Evolutionary conservation across 306 rosid genomes (phyloP), one percentile per base, ranked within the genome.

Genomic region (Alnus glutinosa): DNA sequence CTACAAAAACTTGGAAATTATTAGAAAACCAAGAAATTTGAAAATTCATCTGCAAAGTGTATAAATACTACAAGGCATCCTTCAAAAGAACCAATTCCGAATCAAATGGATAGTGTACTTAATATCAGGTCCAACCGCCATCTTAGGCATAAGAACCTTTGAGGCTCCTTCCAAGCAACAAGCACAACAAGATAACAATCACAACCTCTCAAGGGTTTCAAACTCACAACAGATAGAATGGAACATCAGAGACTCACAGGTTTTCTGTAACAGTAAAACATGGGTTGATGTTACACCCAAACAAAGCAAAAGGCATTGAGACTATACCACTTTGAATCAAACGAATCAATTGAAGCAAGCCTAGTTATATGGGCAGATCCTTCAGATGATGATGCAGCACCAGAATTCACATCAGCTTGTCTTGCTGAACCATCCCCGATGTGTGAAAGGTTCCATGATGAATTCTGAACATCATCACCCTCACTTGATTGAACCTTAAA

Each of bases 331-430:
- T 91, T 96, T 62, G 99, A 96, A 87, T 96, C 99, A 30, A 96
- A 96, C 75, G 99, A 96, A 83, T 96, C 99, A 32, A 96, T 96
- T 48, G 99, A 96, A 75, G 99, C 99, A n/a, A 96, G 96, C 81
- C 98, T 89, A 72, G 96, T 90, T 66, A 93, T 74, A 73, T 86
- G 88, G 61, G 83, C 81, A 73, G 87, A 75, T 77, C 90, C 88
- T 3, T 96, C 97, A 0, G 92, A 84, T 73, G 96, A 84, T 34
- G 97, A 88, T 72, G 95, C 39, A 72, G 95, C 86, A 72, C 86
- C 84, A 67, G 66, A 9, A 66, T 72, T 82, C 16, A 83, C 96
- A 75, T 93, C 96, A 82, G 75, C 85, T 54, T 81, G 85, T 80
- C 85, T 90, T 4, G 49, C 78, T 57, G 83, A 85, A 75, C 90